A percentile compares a stretch with the other conserved stretches of the same genome.
Evolutionary conservation across 352 stramenopile genomes (phyloP).

Genomic region (Phytopythium boreale): DNA sequence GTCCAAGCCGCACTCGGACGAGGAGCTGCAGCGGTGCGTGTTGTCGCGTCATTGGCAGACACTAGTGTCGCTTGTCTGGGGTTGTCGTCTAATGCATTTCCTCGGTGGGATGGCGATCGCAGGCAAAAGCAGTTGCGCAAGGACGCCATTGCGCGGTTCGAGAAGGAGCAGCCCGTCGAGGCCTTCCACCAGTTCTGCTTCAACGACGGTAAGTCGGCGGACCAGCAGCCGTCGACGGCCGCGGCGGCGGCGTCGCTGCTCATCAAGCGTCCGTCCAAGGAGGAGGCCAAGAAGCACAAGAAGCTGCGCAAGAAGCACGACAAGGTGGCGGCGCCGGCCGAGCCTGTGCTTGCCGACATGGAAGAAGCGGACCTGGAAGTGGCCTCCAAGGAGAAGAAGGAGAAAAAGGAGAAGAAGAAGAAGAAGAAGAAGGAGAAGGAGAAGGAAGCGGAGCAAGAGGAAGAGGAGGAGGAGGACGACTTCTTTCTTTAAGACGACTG

Average conservation of each 20-base stretch:
- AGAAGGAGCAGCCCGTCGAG: constrained; percentile 50
- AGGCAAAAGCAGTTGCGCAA: constrained; percentile 45
- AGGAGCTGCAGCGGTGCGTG: constrained; percentile 36
- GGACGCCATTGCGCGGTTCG: constrained; percentile 45
- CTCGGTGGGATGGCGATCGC: neutral
- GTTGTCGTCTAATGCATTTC: neutral
- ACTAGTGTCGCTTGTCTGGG: neutral
- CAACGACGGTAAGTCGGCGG: constrained; percentile 41
- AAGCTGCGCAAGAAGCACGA: constrained; percentile 49
- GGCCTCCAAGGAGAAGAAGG: constrained; percentile 14
- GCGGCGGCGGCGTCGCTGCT: constrained; percentile 39
- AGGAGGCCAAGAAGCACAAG: constrained; percentile 69
- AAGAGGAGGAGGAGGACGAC: constrained; percentile 56
- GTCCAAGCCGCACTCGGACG: constrained; percentile 44
- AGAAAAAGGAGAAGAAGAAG: constrained; percentile 21
- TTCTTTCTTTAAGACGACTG: constrained; percentile 58
- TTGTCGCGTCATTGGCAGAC: neutral
- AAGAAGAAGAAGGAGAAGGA: constrained; percentile 39
- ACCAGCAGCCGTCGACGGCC: constrained; percentile 8
- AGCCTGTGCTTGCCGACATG: constrained; percentile 46
- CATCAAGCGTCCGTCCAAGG: constrained; percentile 64
- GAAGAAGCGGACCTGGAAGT: constrained; percentile 19
- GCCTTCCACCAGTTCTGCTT: constrained; percentile 78
- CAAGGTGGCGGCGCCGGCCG: constrained; percentile 22
- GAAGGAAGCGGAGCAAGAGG: constrained; percentile 19